phyloP scores from a whole-genome alignment of 257 asterid species.

The Dorcoceras hygrometricum region DNA sequence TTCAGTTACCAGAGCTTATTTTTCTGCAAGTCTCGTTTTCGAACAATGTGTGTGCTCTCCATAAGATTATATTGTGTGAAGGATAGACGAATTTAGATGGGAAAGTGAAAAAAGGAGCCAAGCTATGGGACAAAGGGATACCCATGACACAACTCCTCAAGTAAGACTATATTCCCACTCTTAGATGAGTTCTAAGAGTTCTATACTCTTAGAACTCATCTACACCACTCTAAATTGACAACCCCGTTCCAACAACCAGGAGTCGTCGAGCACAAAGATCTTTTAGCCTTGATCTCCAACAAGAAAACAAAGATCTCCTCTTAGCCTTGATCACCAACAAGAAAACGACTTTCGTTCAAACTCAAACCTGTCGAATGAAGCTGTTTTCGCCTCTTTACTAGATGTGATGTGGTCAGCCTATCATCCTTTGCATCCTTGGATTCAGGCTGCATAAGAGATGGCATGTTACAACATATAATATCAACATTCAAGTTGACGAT shows the following conservation, averaged over 20 bases:
- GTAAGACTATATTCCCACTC: no score
- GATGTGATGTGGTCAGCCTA: conserved; percentile 55
- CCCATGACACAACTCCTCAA: no score
- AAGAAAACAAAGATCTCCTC: conserved; percentile 34
- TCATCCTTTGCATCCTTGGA: conserved; percentile 59
- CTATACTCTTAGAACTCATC: not conserved
- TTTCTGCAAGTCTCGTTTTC: no score
- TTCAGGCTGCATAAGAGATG: conserved; percentile 56
- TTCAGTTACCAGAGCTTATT: no score
- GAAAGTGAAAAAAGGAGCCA: no score
- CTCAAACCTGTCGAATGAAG: conserved; percentile 66
- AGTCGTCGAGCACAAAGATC: not conserved
- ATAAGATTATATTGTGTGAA: no score
- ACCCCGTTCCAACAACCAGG: not conserved
- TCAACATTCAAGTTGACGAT: not conserved
- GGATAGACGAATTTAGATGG: no score
- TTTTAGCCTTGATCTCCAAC: conserved; percentile 46
- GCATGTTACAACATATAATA: not conserved
- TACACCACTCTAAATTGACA: conserved; percentile 17
- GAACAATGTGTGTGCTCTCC: no score
- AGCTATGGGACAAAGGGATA: no score
- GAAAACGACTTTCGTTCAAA: conserved; percentile 47
- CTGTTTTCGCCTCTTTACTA: conserved; percentile 66
- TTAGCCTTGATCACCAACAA: conserved; percentile 46
- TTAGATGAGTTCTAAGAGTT: no score